These are phyloP conservation scores for Sugiyamaella xylanicola DNA, from an alignment of 1,139 yeast species.

Conservation along the genomic window DNA sequence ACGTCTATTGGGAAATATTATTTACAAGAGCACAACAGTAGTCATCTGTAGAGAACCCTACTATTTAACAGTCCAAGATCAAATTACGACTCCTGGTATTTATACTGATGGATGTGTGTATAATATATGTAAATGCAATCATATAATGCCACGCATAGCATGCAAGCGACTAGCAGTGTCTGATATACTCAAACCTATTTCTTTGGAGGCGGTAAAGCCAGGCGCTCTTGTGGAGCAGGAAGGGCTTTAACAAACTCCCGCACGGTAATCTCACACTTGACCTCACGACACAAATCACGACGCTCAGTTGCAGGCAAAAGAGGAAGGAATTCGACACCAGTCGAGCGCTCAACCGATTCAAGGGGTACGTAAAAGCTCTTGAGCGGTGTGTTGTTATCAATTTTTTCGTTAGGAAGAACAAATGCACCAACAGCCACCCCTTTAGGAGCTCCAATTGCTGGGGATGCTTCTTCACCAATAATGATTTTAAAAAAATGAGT, in stretches of 20 bases:
- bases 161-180: too few species aligned
- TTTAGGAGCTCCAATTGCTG: constrained; percentile 27
- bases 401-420: constrained; percentile 82
- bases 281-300: constrained; percentile 75
- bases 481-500: constrained; percentile 92
- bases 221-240: constrained; percentile 40
- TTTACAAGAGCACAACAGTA: too few species aligned
- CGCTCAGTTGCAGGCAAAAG: constrained; percentile 63
- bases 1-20: too few species aligned
- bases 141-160: too few species aligned
- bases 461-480: constrained; percentile 69
- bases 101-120: too few species aligned
- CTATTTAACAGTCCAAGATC: too few species aligned
- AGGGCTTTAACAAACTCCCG: constrained; percentile 69
- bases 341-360: constrained; percentile 81
- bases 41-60: too few species aligned
- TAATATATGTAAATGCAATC: too few species aligned
- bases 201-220: constrained; percentile 46
- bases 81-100: too few species aligned
- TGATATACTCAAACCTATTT: too few species aligned
- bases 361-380: constrained; percentile 82
- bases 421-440: constrained; percentile 81
- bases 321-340: constrained; percentile 80
- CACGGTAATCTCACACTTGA: constrained; percentile 77
- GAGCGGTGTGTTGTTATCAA: constrained; percentile 70